phyloP scores from a whole-genome alignment of 2,329 filamentous ascomycete species.

The Neonectria faginata region DNA sequence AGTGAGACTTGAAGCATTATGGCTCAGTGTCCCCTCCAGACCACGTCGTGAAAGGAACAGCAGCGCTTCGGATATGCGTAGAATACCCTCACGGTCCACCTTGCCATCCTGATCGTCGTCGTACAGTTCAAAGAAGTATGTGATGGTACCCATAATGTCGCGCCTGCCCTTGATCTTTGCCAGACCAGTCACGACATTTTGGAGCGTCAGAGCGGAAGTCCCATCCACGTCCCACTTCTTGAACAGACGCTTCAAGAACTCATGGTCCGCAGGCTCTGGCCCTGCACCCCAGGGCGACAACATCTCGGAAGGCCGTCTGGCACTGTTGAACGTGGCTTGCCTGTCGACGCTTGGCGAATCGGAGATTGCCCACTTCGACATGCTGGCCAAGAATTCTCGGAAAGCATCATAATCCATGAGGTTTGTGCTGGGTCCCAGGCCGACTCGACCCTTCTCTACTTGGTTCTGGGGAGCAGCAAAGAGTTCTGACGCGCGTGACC shows the following conservation, averaged over 20 bases:
- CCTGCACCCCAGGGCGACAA: constrained; percentile 67
- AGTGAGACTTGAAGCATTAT: constrained; percentile 69
- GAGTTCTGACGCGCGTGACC: constrained; percentile 53
- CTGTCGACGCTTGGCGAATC: constrained; percentile 78
- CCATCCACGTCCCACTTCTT: constrained; percentile 86
- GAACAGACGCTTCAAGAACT: constrained; percentile 92
- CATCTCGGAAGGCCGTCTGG: constrained; percentile 59
- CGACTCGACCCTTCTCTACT: constrained; percentile 87
- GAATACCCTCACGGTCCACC: constrained; percentile 93
- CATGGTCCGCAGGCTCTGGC: constrained; percentile 85
- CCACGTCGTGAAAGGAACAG: constrained; percentile 92
- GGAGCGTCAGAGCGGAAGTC: constrained; percentile 81
- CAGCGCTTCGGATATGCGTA: constrained; percentile 93
- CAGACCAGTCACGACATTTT: constrained; percentile 91
- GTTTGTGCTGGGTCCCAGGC: constrained; percentile 87
- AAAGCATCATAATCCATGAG: constrained; percentile 99
- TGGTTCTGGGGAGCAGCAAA: constrained; percentile 58
- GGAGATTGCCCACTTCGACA: constrained; percentile 92
- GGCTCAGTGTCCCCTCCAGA: constrained; percentile 78
- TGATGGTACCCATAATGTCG: constrained; percentile 98
- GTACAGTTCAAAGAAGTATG: constrained; percentile 97
- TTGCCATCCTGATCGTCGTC: constrained; percentile 92
- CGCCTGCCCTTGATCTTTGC: constrained; percentile 91
- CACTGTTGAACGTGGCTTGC: constrained; percentile 70
- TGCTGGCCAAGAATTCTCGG: constrained; percentile 89